These are phyloP conservation scores for Ceratobasidium sp. DNA, from an alignment of 1,284 basidiomycete genomes.

Conservation along the genomic window DNA sequence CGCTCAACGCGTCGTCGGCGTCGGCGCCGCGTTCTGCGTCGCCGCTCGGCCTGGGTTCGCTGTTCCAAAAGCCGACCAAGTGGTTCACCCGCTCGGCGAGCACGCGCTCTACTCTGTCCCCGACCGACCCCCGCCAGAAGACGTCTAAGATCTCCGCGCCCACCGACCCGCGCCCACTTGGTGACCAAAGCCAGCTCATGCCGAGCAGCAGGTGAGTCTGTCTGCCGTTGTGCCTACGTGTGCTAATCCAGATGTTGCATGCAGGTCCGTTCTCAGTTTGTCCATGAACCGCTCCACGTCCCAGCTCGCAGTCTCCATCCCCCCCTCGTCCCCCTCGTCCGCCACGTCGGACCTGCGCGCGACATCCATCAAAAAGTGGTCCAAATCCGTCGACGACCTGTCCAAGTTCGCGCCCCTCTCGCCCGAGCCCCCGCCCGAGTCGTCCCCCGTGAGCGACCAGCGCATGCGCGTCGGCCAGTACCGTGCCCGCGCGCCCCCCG, in stretches of 20 bases:
- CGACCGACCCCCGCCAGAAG: slow-evolving; percentile 60
- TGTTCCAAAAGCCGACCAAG: slow-evolving; percentile 62
- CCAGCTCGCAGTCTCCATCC: slow-evolving; percentile 32
- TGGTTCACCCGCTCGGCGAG: slow-evolving; percentile 58
- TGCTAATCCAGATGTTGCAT: slow-evolving; percentile 44
- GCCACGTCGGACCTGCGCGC: slow-evolving; percentile 68
- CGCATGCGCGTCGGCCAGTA: slow-evolving; percentile 37
- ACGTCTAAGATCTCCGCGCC: slow-evolving; percentile 85
- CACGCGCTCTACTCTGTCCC: slow-evolving; percentile 25
- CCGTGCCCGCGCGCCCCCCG: slow-evolving; percentile 45
- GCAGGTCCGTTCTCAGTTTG: slow-evolving; percentile 74
- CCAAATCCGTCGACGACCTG: slow-evolving; percentile 80
- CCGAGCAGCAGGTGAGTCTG: slow-evolving; percentile 15
- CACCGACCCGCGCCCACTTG: slow-evolving; percentile 73
- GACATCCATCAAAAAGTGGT: slow-evolving; percentile 77
- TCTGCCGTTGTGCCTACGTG: not conserved
- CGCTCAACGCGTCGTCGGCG: slow-evolving; percentile 9
- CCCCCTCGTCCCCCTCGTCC: slow-evolving; percentile 28
- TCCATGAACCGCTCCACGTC: slow-evolving; percentile 54
- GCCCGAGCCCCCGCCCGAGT: slow-evolving; percentile 50
- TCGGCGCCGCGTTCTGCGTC: slow-evolving; percentile 54
- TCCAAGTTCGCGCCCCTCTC: slow-evolving; percentile 57
- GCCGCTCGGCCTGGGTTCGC: slow-evolving; percentile 57
- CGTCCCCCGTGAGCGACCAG: not conserved
- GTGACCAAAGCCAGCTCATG: slow-evolving; percentile 1